Evolutionary conservation across 169 alveolate species (phyloP), one percentile per base, ranked within the genome.

Genomic region (Perkinsus olseni): DNA sequence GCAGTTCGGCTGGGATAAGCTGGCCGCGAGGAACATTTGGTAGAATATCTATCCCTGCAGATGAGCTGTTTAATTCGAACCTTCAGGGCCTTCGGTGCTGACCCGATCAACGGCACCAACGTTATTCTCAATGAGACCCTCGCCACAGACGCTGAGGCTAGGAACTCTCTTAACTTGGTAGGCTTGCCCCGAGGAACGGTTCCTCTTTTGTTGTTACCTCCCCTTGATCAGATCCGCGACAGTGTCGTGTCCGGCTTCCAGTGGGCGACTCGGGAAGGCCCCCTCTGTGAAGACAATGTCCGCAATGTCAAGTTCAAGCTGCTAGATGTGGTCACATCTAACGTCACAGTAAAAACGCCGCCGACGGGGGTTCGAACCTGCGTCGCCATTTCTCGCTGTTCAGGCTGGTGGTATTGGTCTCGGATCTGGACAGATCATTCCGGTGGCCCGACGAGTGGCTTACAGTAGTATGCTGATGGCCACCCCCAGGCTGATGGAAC

Each of bases 241-340:
- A 95, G 96, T 51, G 96, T 98, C 0, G 97, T 98, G 62, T 99
- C 99, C 96, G 99, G 99, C 62, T 99, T 99, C 95, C 97, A 98
- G 93, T 99, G 99, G 99, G 99, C 99, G 28, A 97, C 99, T n/a
- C 98, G 98, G 95, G 99, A 99, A 94, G 99, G 99, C 0, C 99
- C 99, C 38, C 97, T 99, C 91, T 97, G 99, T 38, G 99, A 99
- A 95, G 99, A 98, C 74, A 98, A 99, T 0, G 96, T 97, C 74
- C 95, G 96, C 24, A 97, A 97, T 93, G 98, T 97, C 38, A 98
- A 98, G 94, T 97, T 98, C 93, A 97, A 97, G 96, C 96, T 98
- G 90, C 94, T 98, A 74, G 98, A 97, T 50, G 98, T 98, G 13
- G 96, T 95, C 74, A 93, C 82, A 4, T 13, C 82, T 3, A 62